Evolutionary conservation across 2,329 filamentous ascomycete species (phyloP).

Genomic region (Alternaria triticina): DNA sequence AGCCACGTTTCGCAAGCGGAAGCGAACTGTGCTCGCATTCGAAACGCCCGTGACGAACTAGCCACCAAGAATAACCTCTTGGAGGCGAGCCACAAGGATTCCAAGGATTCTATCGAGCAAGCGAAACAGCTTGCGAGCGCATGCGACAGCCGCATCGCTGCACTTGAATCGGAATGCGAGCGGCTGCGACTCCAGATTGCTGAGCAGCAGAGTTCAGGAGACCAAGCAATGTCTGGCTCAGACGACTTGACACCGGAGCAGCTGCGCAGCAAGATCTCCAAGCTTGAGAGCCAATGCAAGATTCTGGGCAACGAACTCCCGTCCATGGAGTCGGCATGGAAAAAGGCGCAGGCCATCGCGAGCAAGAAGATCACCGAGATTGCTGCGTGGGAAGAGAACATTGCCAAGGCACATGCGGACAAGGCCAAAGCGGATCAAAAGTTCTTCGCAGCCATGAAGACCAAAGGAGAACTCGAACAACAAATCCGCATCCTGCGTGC

Average conservation of each 20-base stretch:
- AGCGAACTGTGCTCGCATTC: constrained; percentile 82
- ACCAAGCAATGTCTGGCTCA: constrained; percentile 49
- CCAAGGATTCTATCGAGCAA: constrained; percentile 71
- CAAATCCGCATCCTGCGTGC: constrained; percentile 80
- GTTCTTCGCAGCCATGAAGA: constrained; percentile 94
- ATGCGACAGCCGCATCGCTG: constrained; percentile 78
- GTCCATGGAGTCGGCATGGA: constrained; percentile 89
- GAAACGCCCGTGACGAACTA: constrained; percentile 83
- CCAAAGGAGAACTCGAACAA: constrained; percentile 81
- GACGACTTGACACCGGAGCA: constrained; percentile 72
- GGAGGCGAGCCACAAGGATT: constrained; percentile 79
- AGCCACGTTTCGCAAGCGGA: constrained; percentile 81
- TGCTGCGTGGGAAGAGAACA: constrained; percentile 75
- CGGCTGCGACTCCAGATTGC: constrained; percentile 67
- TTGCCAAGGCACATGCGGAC: constrained; percentile 76
- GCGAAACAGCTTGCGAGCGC: constrained; percentile 81
- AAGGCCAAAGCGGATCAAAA: constrained; percentile 98
- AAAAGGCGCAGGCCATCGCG: constrained; percentile 82
- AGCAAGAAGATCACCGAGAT: constrained; percentile 87
- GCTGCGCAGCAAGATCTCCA: constrained; percentile 73
- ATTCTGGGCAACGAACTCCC: constrained; percentile 87
- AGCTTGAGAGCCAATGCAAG: constrained; percentile 78
- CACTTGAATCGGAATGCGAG: constrained; percentile 82
- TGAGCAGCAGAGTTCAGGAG: constrained; percentile 45
- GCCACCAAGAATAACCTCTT: constrained; percentile 80